Evolutionary conservation across 2,329 filamentous ascomycete genomes (phyloP), one percentile per base, ranked within the genome.

Genomic region (Colletotrichum cereale): DNA sequence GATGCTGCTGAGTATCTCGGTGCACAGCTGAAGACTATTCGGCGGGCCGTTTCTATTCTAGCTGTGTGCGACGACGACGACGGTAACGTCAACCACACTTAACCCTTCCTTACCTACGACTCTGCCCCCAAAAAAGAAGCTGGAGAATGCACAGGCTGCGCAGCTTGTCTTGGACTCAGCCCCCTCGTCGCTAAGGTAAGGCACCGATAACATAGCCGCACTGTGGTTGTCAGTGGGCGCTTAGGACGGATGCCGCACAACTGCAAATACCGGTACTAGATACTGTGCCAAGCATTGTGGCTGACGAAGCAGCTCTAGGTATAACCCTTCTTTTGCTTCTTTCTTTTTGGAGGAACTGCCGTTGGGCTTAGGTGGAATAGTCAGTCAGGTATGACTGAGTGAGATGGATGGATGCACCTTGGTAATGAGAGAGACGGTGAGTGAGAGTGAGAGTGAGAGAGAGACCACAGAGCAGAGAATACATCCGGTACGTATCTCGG

Each of bases 11-110:
- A 12, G 40, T n/a, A 47, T n/a, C 34, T n/a, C 16, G 2, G 21
- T 16, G 34, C 53, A 36, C n/a, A 38, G 29, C 21, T 42, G 10
- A 21, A 56, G 12, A 60, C 40, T 44, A 62, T 50, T 62, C 40
- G 56, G 40, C 63, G 29, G 52, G 36, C 42, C 24, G 68, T 67
- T 71, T 62, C 68, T 71, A 71, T 62, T 71, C 57, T 52, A 36
- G 21, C 34, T 38, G 29, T 36, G 52, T 36, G 11, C 52, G 29
- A 18, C 24, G n/a, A 50, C 5, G 47, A 50, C 47, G 47, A 29
- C 44, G n/a, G 3, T n/a, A 8, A 48, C 44, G 44, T 24, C 44
- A 48, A 14, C 44, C 11, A 48, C 11, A 26, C n/a, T 10, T 36
- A 36, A 36, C 34, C 10, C 34, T 36, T 36, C 34, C 34, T 10